These are phyloP conservation scores for Cutaneotrichosporon cutaneum DNA, from an alignment of 1,284 basidiomycete genomes.

Conservation along the genomic window DNA sequence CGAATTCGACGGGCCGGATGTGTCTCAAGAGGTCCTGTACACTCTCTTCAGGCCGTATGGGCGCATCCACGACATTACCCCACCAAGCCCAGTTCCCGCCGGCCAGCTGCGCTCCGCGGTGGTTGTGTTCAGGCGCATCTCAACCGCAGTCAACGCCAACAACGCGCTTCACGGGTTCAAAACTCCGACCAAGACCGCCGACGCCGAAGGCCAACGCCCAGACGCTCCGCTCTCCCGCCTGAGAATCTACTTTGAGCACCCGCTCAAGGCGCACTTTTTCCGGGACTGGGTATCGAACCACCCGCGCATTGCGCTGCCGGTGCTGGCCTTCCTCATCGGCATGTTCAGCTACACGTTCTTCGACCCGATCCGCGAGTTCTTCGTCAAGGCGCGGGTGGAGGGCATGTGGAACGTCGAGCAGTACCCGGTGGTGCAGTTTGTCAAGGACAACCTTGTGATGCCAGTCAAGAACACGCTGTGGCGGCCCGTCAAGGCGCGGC, in stretches of 20 bases:
- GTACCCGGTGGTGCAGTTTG: slow-evolving; percentile 44
- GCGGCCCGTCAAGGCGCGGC: background rate
- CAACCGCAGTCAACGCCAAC: slow-evolving; percentile 74
- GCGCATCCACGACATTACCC: slow-evolving; percentile 66
- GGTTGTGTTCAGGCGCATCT: slow-evolving; percentile 64
- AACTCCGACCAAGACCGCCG: slow-evolving; percentile 50
- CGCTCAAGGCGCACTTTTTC: slow-evolving; percentile 73
- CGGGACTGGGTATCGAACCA: slow-evolving; percentile 81
- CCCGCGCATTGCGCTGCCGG: slow-evolving; percentile 80
- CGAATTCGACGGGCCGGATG: slow-evolving; percentile 81
- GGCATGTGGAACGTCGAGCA: slow-evolving; percentile 71
- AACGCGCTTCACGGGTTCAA: slow-evolving; percentile 78
- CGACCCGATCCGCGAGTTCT: slow-evolving; percentile 83
- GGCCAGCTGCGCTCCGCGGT: slow-evolving; percentile 67
- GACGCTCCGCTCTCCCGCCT: slow-evolving; percentile 59
- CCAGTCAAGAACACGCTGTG: slow-evolving; percentile 11
- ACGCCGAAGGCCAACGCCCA: slow-evolving; percentile 35
- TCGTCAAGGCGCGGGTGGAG: slow-evolving; percentile 77
- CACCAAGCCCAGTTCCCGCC: slow-evolving; percentile 63
- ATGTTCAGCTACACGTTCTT: slow-evolving; percentile 89
- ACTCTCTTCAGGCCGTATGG: slow-evolving; percentile 67
- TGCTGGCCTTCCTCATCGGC: slow-evolving; percentile 82
- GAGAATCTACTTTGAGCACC: slow-evolving; percentile 67
- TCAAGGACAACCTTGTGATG: slow-evolving; percentile 12
- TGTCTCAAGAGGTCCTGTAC: slow-evolving; percentile 65